Conservation (phyloP, 345 rosid species). For the Arabidopsis arenosa region DNA sequence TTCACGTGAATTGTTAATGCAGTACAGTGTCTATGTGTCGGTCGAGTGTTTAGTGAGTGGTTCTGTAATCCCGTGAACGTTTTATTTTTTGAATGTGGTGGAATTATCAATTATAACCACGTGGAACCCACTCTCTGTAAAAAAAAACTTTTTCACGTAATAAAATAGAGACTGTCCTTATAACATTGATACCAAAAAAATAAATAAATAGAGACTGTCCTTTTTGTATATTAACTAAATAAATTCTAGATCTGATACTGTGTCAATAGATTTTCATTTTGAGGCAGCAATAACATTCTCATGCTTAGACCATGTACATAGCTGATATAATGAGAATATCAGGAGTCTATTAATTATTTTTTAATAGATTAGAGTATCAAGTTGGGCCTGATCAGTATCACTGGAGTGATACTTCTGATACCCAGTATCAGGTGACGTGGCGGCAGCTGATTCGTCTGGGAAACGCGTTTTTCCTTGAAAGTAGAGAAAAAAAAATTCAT, state of each 20-base stretch:
- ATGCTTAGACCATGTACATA: no score
- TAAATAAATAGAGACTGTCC: no score
- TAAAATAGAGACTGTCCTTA: not conserved
- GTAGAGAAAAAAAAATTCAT: no score
- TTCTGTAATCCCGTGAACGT: constrained; percentile 42
- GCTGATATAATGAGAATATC: no score
- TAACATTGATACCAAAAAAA: no score
- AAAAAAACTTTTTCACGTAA: not conserved
- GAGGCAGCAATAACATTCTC: constrained; percentile 7
- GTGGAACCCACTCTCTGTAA: constrained; percentile 32
- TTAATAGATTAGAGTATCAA: no score
- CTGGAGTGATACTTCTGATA: no score
- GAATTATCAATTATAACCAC: constrained; percentile 35
- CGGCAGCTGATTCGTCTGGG: no score
- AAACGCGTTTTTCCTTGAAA: no score
- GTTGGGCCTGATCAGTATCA: no score
- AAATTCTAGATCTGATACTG: constrained; percentile 31
- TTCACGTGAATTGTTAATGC: constrained; percentile 41
- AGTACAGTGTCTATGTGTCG: constrained; percentile 32
- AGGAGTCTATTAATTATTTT: no score
- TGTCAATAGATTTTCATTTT: not conserved
- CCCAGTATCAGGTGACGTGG: no score
- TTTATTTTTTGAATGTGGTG: constrained; percentile 27
- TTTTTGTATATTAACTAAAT: not conserved
- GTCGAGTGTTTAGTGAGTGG: constrained; percentile 31